Base-by-base conservation (phyloP, 2,329 filamentous ascomycete species). In the Allantophomopsis cytisporea region DNA sequence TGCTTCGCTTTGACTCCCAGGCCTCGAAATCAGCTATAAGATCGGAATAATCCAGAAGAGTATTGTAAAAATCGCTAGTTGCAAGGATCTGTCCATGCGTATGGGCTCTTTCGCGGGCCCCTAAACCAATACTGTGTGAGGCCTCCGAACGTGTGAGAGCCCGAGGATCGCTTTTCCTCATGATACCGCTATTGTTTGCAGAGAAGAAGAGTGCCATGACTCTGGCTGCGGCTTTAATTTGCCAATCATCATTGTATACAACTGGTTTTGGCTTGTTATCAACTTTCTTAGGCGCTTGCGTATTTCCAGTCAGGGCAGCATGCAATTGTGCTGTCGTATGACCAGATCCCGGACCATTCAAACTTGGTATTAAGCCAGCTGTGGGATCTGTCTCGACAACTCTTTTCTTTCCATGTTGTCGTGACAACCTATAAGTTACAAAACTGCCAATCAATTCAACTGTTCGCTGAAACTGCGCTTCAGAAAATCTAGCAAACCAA, bases 1-100 rank as follows among this genome's bases (percentile, higher is more conserved):
- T 84, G 15, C 71, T 69, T 38, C 71, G 70, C 46, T 73, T 80
- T 4, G 74, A 71, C 54, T 94, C 87, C 88, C 88, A 95, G 8
- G 76, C 70, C 52, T 94, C 85, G 51, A 93, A 94, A 55, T 95
- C 88, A 0, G 73, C 74, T 36, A 91, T 73, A 6, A 94, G 67
- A 53, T 94, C 85, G n/a, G 80, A 75, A 50, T 85, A 86, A 54
- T 95, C 88, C 8, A 94, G 70, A 43, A 94, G 63, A 1, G 83
- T 83, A 52, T 85, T 87, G 59, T 94, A 95, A 54, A 94, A 95
- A 50, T 85, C 78, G 50, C 77, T 89, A 4, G 83, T 85, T 0
- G 85, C 76, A 20, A 94, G 60, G 32, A 88, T 66, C 51, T 84
- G 81, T 0, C 77, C 77, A 45, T 73, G 66, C 15, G 57, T 59